These are phyloP conservation scores for Arachnomyces sp. DNA, from an alignment of 2,329 filamentous ascomycete species.

Conservation along the genomic window DNA sequence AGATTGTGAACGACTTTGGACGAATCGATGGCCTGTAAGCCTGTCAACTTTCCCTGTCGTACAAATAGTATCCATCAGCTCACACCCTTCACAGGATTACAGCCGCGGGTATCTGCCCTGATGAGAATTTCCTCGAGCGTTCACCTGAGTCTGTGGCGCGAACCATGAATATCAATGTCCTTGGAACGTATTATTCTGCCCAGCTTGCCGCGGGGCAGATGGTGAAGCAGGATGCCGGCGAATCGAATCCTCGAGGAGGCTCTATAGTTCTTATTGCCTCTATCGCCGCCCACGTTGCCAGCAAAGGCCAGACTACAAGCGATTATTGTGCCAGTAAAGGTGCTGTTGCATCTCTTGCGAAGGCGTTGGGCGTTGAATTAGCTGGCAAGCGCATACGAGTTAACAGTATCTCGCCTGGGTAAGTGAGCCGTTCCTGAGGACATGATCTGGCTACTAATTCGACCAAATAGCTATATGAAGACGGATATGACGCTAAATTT, in stretches of 20 bases:
- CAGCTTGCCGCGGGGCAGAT: conserved; percentile 45
- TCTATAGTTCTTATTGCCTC: conserved; percentile 49
- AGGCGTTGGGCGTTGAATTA: conserved; percentile 35
- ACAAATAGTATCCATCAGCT: no score
- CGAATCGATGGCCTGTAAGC: conserved; percentile 3
- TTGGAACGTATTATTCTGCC: conserved; percentile 41
- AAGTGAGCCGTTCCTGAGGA: no score
- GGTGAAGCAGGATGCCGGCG: conserved; percentile 45
- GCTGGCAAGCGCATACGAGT: conserved; percentile 33
- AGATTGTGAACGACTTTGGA: conserved; percentile 2
- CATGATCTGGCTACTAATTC: no score
- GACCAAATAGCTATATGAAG: no score
- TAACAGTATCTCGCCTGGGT: conserved; percentile 37
- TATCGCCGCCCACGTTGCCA: conserved; percentile 47
- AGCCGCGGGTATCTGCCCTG: no score
- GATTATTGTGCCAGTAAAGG: conserved; percentile 45
- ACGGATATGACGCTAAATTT: conserved; percentile 27
- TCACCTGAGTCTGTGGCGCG: no score
- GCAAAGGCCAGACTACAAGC: conserved; percentile 42
- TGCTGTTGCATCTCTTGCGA: conserved; percentile 42
- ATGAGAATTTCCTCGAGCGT: no score
- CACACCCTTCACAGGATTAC: no score
- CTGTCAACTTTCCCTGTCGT: no score
- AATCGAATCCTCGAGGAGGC: no score
- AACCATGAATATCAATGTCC: no score